Evolutionary conservation across 1,284 basidiomycete species (phyloP).

Genomic region (Cutaneotrichosporon arboriforme): DNA sequence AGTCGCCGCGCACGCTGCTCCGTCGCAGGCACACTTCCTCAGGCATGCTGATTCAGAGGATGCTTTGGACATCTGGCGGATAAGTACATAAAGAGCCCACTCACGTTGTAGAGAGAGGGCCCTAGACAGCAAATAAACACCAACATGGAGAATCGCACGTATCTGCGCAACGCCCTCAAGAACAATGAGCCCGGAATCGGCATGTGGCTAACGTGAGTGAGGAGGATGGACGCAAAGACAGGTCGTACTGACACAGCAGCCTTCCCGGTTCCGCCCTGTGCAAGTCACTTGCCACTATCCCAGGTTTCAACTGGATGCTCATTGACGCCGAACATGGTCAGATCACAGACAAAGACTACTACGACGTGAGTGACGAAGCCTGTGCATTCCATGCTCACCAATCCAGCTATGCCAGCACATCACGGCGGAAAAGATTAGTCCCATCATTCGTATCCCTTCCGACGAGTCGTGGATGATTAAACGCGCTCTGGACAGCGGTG

Average conservation of each 20-base stretch:
- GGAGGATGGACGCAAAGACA: neutral
- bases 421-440: constrained; percentile 22
- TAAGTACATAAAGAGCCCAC: constrained; percentile 3
- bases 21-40: no score
- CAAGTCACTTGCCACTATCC: constrained; percentile 17
- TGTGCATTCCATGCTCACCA: neutral
- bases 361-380: constrained; percentile 6
- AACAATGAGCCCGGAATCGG: constrained; percentile 8
- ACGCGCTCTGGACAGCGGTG: constrained; percentile 41
- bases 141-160: constrained; percentile 12
- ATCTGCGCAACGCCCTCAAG: constrained; percentile 13
- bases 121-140: neutral
- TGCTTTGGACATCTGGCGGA: no score
- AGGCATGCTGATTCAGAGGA: no score
- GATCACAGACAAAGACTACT: constrained; percentile 23
- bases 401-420: constrained; percentile 9
- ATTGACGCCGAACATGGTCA: constrained; percentile 27
- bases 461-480: constrained; percentile 38
- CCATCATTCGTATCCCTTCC: constrained; percentile 37
- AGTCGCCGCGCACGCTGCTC: no score
- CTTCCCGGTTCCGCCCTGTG: constrained; percentile 7
- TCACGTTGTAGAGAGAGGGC: neutral
- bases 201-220: constrained; percentile 15
- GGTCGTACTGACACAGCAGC: no score
- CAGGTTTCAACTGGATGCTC: constrained; percentile 27